Evolutionary conservation across 2,329 filamentous ascomycete genomes (phyloP).

Genomic region (Aspergillus quadrilineatus): DNA sequence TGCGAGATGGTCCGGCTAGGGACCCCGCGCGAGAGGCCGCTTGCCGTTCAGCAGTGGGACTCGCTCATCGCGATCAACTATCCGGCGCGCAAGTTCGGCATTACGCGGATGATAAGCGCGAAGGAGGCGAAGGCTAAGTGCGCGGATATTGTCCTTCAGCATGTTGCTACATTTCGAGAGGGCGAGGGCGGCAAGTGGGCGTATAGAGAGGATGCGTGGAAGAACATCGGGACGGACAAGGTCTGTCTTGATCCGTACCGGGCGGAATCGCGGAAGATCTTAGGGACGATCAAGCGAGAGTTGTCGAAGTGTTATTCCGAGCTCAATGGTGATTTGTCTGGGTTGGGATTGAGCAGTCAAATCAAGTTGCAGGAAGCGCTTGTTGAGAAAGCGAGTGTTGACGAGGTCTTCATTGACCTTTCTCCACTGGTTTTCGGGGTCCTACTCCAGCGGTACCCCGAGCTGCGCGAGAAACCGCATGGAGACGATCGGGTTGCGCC

Average conservation of each 20-base stretch:
- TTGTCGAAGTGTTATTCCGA: slow-evolving; percentile 53
- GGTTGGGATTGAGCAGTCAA: slow-evolving; percentile 7
- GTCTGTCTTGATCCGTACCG: slow-evolving; percentile 93
- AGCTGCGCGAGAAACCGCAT: slow-evolving; percentile 62
- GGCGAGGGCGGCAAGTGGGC: slow-evolving; percentile 83
- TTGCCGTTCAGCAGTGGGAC: slow-evolving; percentile 95
- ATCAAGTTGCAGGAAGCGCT: slow-evolving; percentile 44
- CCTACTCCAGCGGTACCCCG: slow-evolving; percentile 73
- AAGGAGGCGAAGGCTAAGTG: slow-evolving; percentile 83
- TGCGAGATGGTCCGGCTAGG: slow-evolving; percentile 89
- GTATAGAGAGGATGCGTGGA: slow-evolving; percentile 77
- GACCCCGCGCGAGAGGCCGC: slow-evolving; percentile 69
- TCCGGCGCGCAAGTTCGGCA: slow-evolving; percentile 75
- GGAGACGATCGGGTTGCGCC: slow-evolving; percentile 52
- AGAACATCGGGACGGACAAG: slow-evolving; percentile 82
- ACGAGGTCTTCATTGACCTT: slow-evolving; percentile 93
- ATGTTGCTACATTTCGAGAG: slow-evolving; percentile 93
- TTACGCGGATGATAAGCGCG: slow-evolving; percentile 75
- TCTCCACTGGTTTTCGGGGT: slow-evolving; percentile 77
- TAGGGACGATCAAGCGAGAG: slow-evolving; percentile 72
- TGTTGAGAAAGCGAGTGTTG: slow-evolving; percentile 91
- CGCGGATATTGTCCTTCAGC: slow-evolving; percentile 78
- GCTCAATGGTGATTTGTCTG: slow-evolving; percentile 20
- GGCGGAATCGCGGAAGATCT: slow-evolving; percentile 76
- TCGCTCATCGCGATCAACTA: slow-evolving; percentile 97